These are phyloP conservation scores for Cutaneotrichosporon cavernicola DNA, from an alignment of 1,284 basidiomycete genomes.

Conservation along the genomic window DNA sequence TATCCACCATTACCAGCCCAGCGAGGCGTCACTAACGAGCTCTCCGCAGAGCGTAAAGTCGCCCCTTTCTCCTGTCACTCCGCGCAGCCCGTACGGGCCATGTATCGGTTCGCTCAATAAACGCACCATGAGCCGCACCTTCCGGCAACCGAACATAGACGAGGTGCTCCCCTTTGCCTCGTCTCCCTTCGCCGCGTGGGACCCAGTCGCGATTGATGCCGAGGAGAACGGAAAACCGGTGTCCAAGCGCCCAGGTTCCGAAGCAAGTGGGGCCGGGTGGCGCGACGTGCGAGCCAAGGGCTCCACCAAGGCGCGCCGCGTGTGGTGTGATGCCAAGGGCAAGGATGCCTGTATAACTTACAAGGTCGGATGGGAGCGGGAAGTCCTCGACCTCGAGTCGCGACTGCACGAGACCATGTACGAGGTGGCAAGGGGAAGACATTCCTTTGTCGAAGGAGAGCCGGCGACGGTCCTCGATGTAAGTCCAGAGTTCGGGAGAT, in stretches of 20 bases:
- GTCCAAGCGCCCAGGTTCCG: not conserved
- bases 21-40: slow-evolving; percentile 1
- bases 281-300: slow-evolving; percentile 23
- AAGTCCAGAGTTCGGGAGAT: slow-evolving; percentile 15
- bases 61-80: slow-evolving; percentile 4
- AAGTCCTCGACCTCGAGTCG: slow-evolving; percentile 47
- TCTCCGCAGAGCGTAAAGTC: slow-evolving; percentile 1
- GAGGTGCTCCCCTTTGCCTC: slow-evolving; percentile 31
- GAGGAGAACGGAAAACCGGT: not conserved
- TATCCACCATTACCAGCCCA: slow-evolving; percentile 7
- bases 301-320: slow-evolving; percentile 18
- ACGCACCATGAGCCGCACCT: slow-evolving; percentile 10
- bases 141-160: slow-evolving; percentile 26
- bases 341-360: slow-evolving; percentile 32
- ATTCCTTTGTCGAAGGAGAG: slow-evolving; percentile 37
- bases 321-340: slow-evolving; percentile 14
- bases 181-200: slow-evolving; percentile 35
- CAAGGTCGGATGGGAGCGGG: slow-evolving; percentile 47
- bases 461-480: slow-evolving; percentile 47
- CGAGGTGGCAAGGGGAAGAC: slow-evolving; percentile 36
- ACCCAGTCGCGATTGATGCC: slow-evolving; percentile 10
- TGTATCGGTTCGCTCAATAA: not conserved
- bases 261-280: slow-evolving; percentile 23
- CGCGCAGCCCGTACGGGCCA: not conserved
- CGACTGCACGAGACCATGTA: slow-evolving; percentile 49